Evolutionary conservation across 805 yeast genomes (phyloP).

Genomic region (Ogataea pilisensis): DNA sequence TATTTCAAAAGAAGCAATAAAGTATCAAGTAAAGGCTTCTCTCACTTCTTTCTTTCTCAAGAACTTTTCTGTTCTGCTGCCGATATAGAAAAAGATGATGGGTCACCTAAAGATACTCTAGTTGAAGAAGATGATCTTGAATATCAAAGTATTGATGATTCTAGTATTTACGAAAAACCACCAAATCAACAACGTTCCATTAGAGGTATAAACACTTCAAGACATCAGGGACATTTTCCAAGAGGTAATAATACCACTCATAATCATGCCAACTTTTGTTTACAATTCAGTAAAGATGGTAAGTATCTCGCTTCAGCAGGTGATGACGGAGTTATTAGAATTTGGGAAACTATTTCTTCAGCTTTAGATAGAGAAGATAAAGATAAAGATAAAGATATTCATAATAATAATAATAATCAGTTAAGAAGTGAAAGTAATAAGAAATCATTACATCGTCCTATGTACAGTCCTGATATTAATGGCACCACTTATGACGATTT

Average conservation of each 20-base stretch:
- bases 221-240: neutral
- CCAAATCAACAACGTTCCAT: conserved; percentile 3
- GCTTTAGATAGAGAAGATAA: conserved; percentile 53
- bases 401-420: too few relatives aligned
- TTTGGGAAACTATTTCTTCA: conserved; percentile 79
- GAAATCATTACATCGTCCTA: neutral
- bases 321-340: conserved; percentile 58
- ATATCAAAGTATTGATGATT: conserved; percentile 6
- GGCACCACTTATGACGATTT: conserved; percentile 4
- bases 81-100: conserved; percentile 1
- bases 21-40: conserved; percentile 42
- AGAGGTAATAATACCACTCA: conserved; percentile 8
- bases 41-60: conserved; percentile 61
- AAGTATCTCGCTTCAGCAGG: conserved; percentile 82
- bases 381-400: neutral
- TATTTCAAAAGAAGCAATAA: conserved; percentile 41
- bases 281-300: conserved; percentile 77
- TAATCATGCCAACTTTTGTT: conserved; percentile 59
- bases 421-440: neutral
- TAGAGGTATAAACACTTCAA: neutral
- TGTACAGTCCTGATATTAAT: too few relatives aligned
- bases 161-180: conserved; percentile 7
- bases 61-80: conserved; percentile 39
- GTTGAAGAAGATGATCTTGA: conserved; percentile 2
- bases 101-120: neutral